Conservation (phyloP, 1,139 yeast genomes). For the Magnusiomyces ingens region DNA sequence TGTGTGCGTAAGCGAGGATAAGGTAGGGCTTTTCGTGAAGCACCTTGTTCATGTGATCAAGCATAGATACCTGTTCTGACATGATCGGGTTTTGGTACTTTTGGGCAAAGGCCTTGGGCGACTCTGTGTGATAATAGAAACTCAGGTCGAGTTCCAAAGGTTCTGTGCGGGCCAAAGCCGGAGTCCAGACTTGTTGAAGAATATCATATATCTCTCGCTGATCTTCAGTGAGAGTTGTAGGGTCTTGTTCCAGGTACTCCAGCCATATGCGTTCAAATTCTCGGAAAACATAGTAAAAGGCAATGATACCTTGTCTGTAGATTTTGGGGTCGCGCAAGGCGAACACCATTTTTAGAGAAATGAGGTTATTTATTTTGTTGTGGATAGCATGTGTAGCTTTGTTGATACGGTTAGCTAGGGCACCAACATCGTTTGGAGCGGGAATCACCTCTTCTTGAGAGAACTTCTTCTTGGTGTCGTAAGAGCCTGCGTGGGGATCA, state of each 20-base stretch:
- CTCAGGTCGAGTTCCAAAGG: slow-evolving; percentile 55
- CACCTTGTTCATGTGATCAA: slow-evolving; percentile 49
- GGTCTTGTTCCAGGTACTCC: neutral
- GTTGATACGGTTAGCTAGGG: slow-evolving; percentile 76
- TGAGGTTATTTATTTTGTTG: slow-evolving; percentile 60
- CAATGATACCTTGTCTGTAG: slow-evolving; percentile 74
- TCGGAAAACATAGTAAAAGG: slow-evolving; percentile 68
- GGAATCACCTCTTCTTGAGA: slow-evolving; percentile 61
- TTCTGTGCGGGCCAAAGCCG: slow-evolving; percentile 58
- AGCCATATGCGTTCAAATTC: slow-evolving; percentile 49
- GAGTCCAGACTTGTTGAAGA: slow-evolving; percentile 56
- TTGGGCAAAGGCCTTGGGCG: slow-evolving; percentile 24
- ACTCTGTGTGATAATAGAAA: slow-evolving; percentile 55
- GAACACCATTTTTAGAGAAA: slow-evolving; percentile 63
- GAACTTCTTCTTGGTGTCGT: slow-evolving; percentile 19
- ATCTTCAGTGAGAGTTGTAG: slow-evolving; percentile 20
- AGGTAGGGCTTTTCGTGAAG: slow-evolving; percentile 61
- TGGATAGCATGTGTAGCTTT: slow-evolving; percentile 58
- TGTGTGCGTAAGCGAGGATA: slow-evolving; percentile 78
- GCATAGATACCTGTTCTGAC: slow-evolving; percentile 55
- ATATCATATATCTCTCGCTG: slow-evolving; percentile 25
- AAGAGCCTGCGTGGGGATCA: neutral
- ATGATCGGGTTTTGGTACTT: slow-evolving; percentile 54
- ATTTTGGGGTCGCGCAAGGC: slow-evolving; percentile 71
- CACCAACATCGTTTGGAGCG: slow-evolving; percentile 66